A percentile compares a stretch with the other conserved stretches of the same genome.
phyloP scores from a whole-genome alignment of 148 eudicot species.

The Rhododendron kiyosumense region DNA sequence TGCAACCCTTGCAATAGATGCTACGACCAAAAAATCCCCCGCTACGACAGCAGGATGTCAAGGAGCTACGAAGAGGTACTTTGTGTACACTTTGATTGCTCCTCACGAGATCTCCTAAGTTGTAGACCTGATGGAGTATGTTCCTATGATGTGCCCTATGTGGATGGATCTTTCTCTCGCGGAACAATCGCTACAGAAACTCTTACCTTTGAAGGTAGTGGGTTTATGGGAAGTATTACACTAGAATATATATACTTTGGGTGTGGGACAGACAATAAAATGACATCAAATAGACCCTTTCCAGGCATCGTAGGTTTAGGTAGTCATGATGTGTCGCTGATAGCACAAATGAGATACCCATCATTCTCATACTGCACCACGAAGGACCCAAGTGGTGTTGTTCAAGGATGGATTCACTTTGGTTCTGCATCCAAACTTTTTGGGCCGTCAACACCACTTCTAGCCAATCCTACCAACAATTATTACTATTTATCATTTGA shows the following conservation, averaged over 20 bases:
- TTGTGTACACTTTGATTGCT: neutral
- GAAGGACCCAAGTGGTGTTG: no score
- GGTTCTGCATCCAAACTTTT: no score
- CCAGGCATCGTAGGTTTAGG: neutral
- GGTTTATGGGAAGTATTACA: neutral
- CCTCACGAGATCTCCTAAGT: neutral
- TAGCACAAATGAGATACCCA: neutral
- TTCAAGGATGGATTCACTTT: no score
- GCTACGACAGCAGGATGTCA: neutral
- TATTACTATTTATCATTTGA: no score
- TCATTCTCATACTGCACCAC: neutral
- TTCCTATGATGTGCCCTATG: neutral
- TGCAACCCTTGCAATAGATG: neutral
- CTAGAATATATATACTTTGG: neutral
- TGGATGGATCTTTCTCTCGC: neutral
- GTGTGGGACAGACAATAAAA: neutral
- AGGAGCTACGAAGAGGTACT: neutral
- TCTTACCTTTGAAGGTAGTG: neutral
- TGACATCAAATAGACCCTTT: neutral
- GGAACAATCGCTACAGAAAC: neutral
- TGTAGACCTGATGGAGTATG: neutral
- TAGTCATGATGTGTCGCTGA: neutral
- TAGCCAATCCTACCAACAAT: no score
- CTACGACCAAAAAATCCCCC: neutral
- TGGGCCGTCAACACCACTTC: no score